Conservation (phyloP, 1,284 basidiomycete genomes). For the Laetiporus sulphureus region DNA sequence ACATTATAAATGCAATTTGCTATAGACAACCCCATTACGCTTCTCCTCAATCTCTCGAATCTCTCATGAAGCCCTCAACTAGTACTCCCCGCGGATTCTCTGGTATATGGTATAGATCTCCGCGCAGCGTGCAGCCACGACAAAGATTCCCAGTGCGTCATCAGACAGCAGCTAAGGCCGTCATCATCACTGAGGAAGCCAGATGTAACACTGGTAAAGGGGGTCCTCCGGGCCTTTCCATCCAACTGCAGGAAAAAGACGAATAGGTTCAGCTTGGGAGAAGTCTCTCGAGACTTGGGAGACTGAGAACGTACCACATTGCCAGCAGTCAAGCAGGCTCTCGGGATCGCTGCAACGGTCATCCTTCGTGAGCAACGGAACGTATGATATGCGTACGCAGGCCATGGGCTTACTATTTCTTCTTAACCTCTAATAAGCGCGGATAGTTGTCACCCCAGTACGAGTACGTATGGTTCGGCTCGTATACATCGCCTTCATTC, state of each 20-base stretch:
- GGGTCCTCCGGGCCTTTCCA: background rate
- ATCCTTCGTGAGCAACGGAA: constrained; percentile 5
- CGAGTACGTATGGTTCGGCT: constrained; percentile 41
- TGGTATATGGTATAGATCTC: too few species aligned
- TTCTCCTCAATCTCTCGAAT: too few species aligned
- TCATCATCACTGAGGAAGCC: too few species aligned
- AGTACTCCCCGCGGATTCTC: too few species aligned
- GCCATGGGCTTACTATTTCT: constrained; percentile 51
- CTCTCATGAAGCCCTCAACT: too few species aligned
- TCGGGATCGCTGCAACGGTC: constrained; percentile 41
- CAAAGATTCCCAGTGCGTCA: too few species aligned
- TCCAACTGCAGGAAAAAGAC: background rate
- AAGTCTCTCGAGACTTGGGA: too few species aligned
- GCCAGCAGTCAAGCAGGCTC: constrained; percentile 51
- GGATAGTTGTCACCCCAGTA: constrained; percentile 52
- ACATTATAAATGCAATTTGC: too few species aligned
- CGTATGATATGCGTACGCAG: background rate
- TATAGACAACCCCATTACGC: too few species aligned
- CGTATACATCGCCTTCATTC: constrained; percentile 56
- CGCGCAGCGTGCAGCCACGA: too few species aligned
- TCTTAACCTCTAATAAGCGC: constrained; percentile 40
- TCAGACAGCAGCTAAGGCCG: too few species aligned
- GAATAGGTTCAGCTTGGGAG: background rate
- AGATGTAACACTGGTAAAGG: background rate
- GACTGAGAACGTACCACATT: constrained; percentile 38